Conservation (phyloP, 164 flowering plant genomes). For the Malania oleifera region DNA sequence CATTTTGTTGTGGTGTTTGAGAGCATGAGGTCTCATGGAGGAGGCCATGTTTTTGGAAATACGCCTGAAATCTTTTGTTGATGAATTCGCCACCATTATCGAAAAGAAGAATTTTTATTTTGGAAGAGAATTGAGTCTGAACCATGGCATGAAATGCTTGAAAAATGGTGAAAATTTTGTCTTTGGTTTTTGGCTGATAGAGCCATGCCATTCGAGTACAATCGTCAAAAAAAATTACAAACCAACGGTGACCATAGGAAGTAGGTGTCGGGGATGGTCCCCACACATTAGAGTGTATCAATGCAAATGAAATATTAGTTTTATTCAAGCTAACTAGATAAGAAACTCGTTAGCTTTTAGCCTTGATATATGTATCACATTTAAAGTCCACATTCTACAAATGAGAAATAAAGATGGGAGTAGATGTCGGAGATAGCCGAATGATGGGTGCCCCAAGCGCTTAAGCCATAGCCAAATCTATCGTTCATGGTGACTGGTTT, state of each 20-base stretch:
- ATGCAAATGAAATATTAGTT: constrained; percentile 4
- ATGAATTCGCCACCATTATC: constrained; percentile 5
- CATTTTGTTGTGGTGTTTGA: not conserved
- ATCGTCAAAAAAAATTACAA: constrained; percentile 8
- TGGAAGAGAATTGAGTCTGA: constrained; percentile 8
- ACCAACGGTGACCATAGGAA: constrained; percentile 5
- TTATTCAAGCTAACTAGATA: constrained; percentile 3
- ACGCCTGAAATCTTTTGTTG: not conserved
- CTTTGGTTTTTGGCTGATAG: no score
- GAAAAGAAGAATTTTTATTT: constrained; percentile 2
- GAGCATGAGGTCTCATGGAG: constrained; percentile 6
- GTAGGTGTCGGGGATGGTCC: constrained; percentile 7
- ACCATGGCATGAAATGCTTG: no score
- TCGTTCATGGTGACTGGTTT: not conserved
- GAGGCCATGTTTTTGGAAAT: constrained; percentile 7
- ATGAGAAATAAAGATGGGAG: constrained; percentile 6
- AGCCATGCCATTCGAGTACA: constrained; percentile 5
- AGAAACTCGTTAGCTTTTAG: constrained; percentile 8
- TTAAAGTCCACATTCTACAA: constrained; percentile 8
- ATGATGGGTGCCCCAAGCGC: constrained; percentile 7
- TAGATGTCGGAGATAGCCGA: constrained; percentile 6
- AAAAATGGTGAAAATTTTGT: constrained; percentile 2
- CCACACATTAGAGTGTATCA: constrained; percentile 8
- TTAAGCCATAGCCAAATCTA: constrained; percentile 1
- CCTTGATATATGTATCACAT: constrained; percentile 12